Evolutionary conservation across 2,329 filamentous ascomycete genomes (phyloP).

Genomic region (Aspergillus niger): DNA sequence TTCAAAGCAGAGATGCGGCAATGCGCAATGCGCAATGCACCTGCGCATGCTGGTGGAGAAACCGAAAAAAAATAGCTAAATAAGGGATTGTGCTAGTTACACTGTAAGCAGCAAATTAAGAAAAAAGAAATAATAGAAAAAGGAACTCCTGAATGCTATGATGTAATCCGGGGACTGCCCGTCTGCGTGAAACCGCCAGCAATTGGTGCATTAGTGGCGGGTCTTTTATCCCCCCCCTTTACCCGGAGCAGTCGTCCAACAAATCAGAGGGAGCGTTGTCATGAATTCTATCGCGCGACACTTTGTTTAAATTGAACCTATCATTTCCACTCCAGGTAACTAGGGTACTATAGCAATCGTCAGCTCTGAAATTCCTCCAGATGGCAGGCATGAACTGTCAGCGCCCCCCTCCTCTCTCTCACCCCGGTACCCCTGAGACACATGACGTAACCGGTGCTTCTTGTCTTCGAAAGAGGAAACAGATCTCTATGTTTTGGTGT

Average conservation of each 20-base stretch:
- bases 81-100: no score
- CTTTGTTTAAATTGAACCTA: not conserved
- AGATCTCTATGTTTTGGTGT: not conserved
- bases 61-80: no score
- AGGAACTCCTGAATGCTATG: not conserved
- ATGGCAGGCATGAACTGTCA: slow-evolving; percentile 5
- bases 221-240: slow-evolving; percentile 4
- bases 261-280: not conserved
- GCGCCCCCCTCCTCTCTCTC: not conserved
- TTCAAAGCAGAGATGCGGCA: not conserved
- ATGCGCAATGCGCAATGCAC: no score
- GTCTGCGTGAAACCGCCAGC: not conserved
- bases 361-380: not conserved
- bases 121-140: not conserved
- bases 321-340: slow-evolving; percentile 6
- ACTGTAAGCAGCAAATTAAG: no score
- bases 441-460: not conserved
- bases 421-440: not conserved
- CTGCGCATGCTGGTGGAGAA: no score
- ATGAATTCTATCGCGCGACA: not conserved
- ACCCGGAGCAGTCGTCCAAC: slow-evolving; percentile 10
- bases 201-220: not conserved
- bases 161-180: slow-evolving; percentile 1
- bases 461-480: not conserved
- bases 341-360: not conserved